Conservation (phyloP, 495 filamentous ascomycete species). For the Penicillium argentinense region DNA sequence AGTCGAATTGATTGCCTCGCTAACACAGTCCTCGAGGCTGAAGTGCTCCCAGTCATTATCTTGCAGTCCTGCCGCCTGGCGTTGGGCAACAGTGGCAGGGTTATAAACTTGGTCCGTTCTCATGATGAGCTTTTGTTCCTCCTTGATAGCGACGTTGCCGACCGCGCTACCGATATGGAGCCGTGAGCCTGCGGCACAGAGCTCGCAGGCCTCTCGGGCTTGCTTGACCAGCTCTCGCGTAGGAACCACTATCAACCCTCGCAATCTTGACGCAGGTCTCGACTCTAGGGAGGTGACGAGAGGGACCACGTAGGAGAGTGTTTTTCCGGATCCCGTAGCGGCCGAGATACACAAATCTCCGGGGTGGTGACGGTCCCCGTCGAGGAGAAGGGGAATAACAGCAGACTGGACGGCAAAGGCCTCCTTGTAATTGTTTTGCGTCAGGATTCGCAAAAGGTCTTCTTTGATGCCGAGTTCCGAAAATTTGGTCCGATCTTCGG, state of each 20-base stretch:
- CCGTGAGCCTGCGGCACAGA: slow-evolving; percentile 61
- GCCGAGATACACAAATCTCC: slow-evolving; percentile 88
- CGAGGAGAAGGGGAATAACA: slow-evolving; percentile 74
- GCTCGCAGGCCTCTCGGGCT: slow-evolving; percentile 68
- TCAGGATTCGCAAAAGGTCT: slow-evolving; percentile 59
- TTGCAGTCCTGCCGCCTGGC: slow-evolving; percentile 37
- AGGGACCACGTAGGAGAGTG: slow-evolving; percentile 85
- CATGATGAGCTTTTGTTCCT: slow-evolving; percentile 71
- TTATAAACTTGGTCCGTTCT: slow-evolving; percentile 60
- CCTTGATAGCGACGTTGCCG: slow-evolving; percentile 71
- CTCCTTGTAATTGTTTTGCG: slow-evolving; percentile 63
- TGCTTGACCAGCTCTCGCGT: slow-evolving; percentile 89
- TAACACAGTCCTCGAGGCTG: slow-evolving; percentile 42
- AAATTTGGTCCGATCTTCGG: slow-evolving; percentile 60
- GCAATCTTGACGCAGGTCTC: slow-evolving; percentile 57
- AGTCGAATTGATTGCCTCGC: slow-evolving; percentile 39
- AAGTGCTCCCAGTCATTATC: slow-evolving; percentile 51
- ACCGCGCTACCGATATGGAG: slow-evolving; percentile 78
- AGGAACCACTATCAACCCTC: slow-evolving; percentile 80
- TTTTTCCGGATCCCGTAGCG: slow-evolving; percentile 92
- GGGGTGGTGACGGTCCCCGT: slow-evolving; percentile 50
- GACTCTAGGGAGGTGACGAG: slow-evolving; percentile 71
- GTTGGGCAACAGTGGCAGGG: slow-evolving; percentile 48
- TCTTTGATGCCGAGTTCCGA: slow-evolving; percentile 54
- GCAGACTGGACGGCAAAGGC: slow-evolving; percentile 85